These are phyloP conservation scores for Colletotrichum sp. DNA, from an alignment of 2,329 filamentous ascomycete species.

Conservation along the genomic window DNA sequence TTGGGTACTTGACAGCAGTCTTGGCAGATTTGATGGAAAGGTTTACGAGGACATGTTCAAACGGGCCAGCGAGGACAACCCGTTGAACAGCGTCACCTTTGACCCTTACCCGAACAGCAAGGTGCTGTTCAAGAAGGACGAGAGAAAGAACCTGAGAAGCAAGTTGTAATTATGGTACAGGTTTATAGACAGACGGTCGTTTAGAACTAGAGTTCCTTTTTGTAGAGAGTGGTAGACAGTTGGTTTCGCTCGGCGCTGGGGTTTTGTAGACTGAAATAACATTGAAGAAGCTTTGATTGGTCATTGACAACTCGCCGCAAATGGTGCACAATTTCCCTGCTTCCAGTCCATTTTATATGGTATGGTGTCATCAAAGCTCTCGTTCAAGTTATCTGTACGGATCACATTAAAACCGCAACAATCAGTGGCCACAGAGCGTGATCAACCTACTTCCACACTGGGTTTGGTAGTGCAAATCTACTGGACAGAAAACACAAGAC, in stretches of 20 bases:
- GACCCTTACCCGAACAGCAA: constrained; percentile 73
- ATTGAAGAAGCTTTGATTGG: neutral
- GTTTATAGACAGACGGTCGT: neutral
- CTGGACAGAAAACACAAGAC: neutral
- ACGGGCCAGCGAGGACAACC: constrained; percentile 74
- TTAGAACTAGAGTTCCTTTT: neutral
- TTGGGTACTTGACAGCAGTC: constrained; percentile 75
- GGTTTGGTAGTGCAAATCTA: neutral
- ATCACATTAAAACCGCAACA: neutral
- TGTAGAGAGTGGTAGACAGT: neutral
- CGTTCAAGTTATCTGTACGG: neutral
- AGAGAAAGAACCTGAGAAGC: constrained; percentile 45
- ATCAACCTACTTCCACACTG: neutral
- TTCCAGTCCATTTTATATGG: neutral
- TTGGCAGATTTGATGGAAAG: constrained; percentile 75
- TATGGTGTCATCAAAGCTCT: neutral
- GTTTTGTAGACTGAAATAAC: neutral
- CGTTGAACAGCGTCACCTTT: constrained; percentile 73
- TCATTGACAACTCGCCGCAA: neutral
- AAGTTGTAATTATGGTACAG: constrained; percentile 46
- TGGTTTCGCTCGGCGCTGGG: neutral
- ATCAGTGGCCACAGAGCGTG: neutral
- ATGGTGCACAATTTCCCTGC: neutral
- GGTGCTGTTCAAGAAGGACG: constrained; percentile 66
- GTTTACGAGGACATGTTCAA: constrained; percentile 82